These are phyloP conservation scores for Beauveria scarabaeidicola DNA, from an alignment of 2,329 filamentous ascomycete genomes.

Conservation along the genomic window DNA sequence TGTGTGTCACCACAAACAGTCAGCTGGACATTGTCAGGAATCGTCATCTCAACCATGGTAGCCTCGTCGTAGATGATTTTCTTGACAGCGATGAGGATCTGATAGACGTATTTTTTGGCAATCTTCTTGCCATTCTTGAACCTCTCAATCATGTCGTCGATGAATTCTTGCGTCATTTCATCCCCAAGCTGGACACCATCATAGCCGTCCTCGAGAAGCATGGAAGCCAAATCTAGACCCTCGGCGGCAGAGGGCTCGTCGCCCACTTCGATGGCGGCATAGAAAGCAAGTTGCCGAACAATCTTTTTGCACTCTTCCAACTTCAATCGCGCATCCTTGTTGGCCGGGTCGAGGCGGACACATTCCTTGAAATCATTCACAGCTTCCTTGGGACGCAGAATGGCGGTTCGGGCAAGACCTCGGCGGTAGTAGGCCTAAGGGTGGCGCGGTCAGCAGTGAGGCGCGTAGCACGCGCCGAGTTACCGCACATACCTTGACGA, in stretches of 20 bases:
- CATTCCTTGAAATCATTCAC: constrained; percentile 89
- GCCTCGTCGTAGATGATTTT: constrained; percentile 86
- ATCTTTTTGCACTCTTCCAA: constrained; percentile 90
- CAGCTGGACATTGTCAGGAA: constrained; percentile 67
- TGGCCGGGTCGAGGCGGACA: constrained; percentile 74
- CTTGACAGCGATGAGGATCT: constrained; percentile 85
- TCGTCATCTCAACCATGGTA: constrained; percentile 91
- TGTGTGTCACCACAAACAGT: constrained; percentile 98
- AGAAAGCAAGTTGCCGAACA: constrained; percentile 84
- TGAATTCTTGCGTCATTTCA: constrained; percentile 92
- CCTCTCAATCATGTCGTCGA: constrained; percentile 91
- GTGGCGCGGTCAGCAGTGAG: background rate
- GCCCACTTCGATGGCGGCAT: constrained; percentile 86
- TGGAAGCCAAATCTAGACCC: constrained; percentile 79
- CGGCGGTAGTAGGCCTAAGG: constrained; percentile 83
- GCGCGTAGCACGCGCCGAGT: background rate
- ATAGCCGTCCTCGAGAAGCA: constrained; percentile 73
- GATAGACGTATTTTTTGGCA: constrained; percentile 93
- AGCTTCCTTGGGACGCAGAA: constrained; percentile 79
- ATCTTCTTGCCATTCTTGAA: constrained; percentile 96
- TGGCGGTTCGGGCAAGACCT: constrained; percentile 84
- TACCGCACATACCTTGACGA: constrained; percentile 63
- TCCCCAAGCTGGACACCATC: constrained; percentile 72
- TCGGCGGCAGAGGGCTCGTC: constrained; percentile 90
- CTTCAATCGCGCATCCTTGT: constrained; percentile 87